These are phyloP conservation scores for Lycium ferocissimum DNA, from an alignment of 257 asterid genomes.

Conservation along the genomic window DNA sequence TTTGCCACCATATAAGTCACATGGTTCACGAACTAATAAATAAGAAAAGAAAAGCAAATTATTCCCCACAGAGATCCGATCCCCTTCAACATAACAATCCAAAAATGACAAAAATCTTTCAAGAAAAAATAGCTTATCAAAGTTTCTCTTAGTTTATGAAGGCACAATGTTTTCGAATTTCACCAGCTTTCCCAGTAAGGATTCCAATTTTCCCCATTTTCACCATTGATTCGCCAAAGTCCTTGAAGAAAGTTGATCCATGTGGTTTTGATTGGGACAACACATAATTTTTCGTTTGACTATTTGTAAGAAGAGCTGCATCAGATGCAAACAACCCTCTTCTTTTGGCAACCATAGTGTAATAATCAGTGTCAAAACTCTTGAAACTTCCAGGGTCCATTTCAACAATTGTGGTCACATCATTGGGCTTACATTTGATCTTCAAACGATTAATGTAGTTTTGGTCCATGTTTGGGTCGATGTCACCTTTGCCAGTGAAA, in stretches of 20 bases:
- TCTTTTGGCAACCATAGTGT: slow-evolving; percentile 46
- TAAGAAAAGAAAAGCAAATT: too few species aligned
- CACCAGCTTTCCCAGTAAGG: slow-evolving; percentile 46
- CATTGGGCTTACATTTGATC: slow-evolving; percentile 49
- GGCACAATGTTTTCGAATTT: slow-evolving; percentile 53
- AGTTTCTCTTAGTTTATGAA: too few species aligned
- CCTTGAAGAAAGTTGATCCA: slow-evolving; percentile 44
- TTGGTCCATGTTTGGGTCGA: slow-evolving; percentile 60
- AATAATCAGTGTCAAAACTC: slow-evolving; percentile 33
- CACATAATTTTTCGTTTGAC: too few species aligned
- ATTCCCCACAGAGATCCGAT: too few species aligned
- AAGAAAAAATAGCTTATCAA: too few species aligned
- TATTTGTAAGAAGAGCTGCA: too few species aligned
- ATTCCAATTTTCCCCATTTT: too few species aligned
- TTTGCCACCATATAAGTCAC: too few species aligned
- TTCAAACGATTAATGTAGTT: slow-evolving; percentile 48
- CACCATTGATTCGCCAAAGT: slow-evolving; percentile 55
- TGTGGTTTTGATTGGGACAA: not conserved
- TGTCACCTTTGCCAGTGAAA: slow-evolving; percentile 68
- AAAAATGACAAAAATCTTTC: too few species aligned
- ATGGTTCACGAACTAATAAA: too few species aligned
- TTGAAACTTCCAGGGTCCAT: too few species aligned
- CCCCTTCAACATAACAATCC: too few species aligned
- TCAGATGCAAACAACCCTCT: slow-evolving; percentile 56
- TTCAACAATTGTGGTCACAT: slow-evolving; percentile 48